Conservation (phyloP, 2,329 filamentous ascomycete species). For the Paecilomyces fulvus region DNA sequence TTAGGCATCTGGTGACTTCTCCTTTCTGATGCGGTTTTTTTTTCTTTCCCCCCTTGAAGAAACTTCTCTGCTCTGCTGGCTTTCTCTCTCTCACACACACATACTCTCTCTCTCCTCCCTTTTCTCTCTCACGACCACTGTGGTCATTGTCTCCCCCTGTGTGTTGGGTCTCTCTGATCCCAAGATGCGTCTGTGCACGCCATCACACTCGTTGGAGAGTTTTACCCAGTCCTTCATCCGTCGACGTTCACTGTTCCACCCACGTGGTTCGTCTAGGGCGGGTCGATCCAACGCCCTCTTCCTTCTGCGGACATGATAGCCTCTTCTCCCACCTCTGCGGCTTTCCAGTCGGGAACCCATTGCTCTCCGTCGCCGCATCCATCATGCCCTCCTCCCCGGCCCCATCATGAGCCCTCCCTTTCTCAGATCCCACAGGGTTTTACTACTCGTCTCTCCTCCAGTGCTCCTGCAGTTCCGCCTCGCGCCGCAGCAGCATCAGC, state of each 20-base stretch:
- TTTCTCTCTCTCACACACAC: too few relatives aligned
- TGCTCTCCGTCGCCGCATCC: slow-evolving; percentile 10
- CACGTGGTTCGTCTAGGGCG: slow-evolving; percentile 27
- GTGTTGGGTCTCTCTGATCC: not conserved
- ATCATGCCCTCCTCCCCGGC: not conserved
- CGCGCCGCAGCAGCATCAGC: not conserved
- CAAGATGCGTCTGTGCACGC: slow-evolving; percentile 23
- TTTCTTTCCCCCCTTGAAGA: not conserved
- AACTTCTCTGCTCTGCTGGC: not conserved
- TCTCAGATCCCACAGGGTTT: slow-evolving; percentile 11
- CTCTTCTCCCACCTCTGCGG: slow-evolving; percentile 32
- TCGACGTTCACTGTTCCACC: slow-evolving; percentile 26
- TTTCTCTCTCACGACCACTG: not conserved
- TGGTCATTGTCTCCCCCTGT: not conserved
- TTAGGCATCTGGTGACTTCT: not conserved
- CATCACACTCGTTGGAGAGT: slow-evolving; percentile 13
- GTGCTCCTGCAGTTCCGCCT: slow-evolving; percentile 8
- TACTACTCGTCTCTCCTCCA: slow-evolving; percentile 7
- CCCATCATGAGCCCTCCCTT: slow-evolving; percentile 1
- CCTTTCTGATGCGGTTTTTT: not conserved
- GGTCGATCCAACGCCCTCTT: slow-evolving; percentile 8
- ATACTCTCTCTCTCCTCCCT: too few relatives aligned
- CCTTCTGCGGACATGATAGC: slow-evolving; percentile 23
- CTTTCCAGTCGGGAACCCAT: slow-evolving; percentile 24
- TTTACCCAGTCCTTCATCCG: slow-evolving; percentile 21